A percentile compares a stretch with the other conserved stretches of the same genome.
Conservation (phyloP, 2,329 filamentous ascomycete species). For the Botryotinia convoluta region DNA sequence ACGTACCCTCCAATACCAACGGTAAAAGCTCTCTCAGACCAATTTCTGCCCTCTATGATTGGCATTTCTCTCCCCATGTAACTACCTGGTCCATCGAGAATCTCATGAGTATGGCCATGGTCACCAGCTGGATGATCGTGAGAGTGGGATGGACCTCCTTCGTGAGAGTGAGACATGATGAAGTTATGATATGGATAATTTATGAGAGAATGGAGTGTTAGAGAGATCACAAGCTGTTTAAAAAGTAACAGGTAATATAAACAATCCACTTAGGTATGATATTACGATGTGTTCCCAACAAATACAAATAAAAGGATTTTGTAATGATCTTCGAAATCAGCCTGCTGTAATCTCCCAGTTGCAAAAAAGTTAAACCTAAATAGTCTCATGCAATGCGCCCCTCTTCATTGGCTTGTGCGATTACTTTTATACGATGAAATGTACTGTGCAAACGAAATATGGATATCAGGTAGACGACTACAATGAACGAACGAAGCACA, state of each 20-base stretch:
- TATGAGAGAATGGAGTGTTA: background rate
- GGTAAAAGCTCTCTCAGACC: conserved; percentile 87
- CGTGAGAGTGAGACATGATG: conserved; percentile 31
- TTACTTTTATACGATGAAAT: background rate
- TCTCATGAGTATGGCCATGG: conserved; percentile 94
- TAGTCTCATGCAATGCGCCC: background rate
- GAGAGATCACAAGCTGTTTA: background rate
- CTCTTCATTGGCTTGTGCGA: conserved; percentile 6
- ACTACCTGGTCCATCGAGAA: conserved; percentile 89
- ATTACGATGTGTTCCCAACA: background rate
- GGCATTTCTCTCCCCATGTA: conserved; percentile 91
- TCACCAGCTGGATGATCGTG: conserved; percentile 56
- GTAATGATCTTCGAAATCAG: background rate
- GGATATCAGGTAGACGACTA: background rate
- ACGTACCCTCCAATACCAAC: conserved; percentile 93
- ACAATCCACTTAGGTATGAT: background rate
- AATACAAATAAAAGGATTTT: background rate
- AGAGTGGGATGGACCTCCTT: conserved; percentile 51
- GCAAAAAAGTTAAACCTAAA: background rate
- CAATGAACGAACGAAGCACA: background rate
- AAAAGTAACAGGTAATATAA: background rate
- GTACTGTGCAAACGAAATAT: background rate
- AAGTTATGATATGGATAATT: background rate
- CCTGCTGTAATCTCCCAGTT: background rate
- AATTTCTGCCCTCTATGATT: conserved; percentile 82